Evolutionary conservation across 768 basidiomycete genomes (phyloP).

Genomic region (Rubroboletus pulcherrimus): DNA sequence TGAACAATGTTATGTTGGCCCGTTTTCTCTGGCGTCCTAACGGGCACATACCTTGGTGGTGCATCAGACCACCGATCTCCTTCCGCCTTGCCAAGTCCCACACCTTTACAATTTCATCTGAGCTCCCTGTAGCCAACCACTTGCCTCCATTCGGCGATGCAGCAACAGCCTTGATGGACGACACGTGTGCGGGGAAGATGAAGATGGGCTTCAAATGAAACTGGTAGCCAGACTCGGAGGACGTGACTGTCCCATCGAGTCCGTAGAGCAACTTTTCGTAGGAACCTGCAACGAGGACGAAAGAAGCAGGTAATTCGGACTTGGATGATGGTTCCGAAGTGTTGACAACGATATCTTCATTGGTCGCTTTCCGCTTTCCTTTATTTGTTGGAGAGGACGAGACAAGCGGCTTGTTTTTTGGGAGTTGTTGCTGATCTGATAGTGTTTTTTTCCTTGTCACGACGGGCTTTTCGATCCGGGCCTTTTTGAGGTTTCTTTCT

Average conservation of each 20-base stretch:
- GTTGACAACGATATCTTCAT: neutral
- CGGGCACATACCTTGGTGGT: slow-evolving; percentile 74
- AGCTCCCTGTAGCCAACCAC: slow-evolving; percentile 92
- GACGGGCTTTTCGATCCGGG: slow-evolving; percentile 18
- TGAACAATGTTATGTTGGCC: slow-evolving; percentile 28
- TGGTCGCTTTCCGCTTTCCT: slow-evolving; percentile 21
- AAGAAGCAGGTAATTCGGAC: slow-evolving; percentile 48
- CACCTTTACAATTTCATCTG: slow-evolving; percentile 96
- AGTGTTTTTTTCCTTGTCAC: neutral
- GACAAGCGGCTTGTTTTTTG: neutral
- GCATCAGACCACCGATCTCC: slow-evolving; percentile 92
- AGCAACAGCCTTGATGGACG: slow-evolving; percentile 86
- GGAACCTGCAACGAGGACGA: slow-evolving; percentile 87
- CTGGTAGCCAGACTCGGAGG: slow-evolving; percentile 27
- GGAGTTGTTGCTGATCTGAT: neutral
- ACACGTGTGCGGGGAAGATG: slow-evolving; percentile 95
- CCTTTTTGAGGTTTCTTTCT: slow-evolving; percentile 23
- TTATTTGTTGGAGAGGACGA: slow-evolving; percentile 28
- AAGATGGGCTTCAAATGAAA: slow-evolving; percentile 73
- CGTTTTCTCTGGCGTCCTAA: neutral
- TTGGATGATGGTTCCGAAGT: slow-evolving; percentile 4
- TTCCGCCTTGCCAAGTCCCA: slow-evolving; percentile 92
- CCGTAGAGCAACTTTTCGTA: slow-evolving; percentile 97
- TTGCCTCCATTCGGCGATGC: slow-evolving; percentile 88
- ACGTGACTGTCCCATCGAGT: slow-evolving; percentile 58